Evolutionary conservation across 352 stramenopile genomes (phyloP), one percentile per base, ranked within the genome.

Genomic region (Pythium rishiriense): DNA sequence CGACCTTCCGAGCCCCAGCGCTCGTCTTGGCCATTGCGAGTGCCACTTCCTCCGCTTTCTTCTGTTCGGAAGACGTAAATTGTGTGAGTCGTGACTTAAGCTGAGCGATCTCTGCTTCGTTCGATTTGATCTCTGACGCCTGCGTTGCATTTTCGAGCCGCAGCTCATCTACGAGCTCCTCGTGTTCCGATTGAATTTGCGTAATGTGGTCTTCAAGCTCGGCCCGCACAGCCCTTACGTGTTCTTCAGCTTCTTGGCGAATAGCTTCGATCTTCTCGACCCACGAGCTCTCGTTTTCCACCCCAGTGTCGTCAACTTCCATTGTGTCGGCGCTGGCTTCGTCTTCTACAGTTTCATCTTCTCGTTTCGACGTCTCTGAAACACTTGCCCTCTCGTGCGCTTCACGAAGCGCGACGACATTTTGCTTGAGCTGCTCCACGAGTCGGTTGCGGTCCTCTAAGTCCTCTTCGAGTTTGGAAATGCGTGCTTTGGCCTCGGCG

Each of bases 31-130:
- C 84, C 29, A 93, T 71, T 3, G 81, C 81, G 28, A 82, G 70
- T 0, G 81, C 87, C 14, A 94, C 75, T 52, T 95, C 87, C 28
- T 95, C 87, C 0, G 77, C 80, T 50, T 88, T 90, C 67, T 88
- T 89, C 59, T 94, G 87, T 56, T 95, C 84, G 0, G 70, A 65
- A 19, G 74, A 69, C 12, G 79, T 88, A 48, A 95, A 92, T 35
- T 82, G 73, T 4, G 68, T 75, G 56, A 92, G 85, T 14, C 86
- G 75, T 21, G 69, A 51, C 49, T 91, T 90, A 24, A 91, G 79
- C 61, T 91, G 84, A 2, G 76, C 76, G 19, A 92, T 65, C 42
- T 95, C 84, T 0, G 72, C 69, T 37, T 92, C 76, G n/a, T 92
- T 43, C 4, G 76, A 55, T 48, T 91, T 86, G 26, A 91, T 74